Conservation (phyloP, 1,139 yeast genomes). For the Yamadazyma epiphylla region DNA sequence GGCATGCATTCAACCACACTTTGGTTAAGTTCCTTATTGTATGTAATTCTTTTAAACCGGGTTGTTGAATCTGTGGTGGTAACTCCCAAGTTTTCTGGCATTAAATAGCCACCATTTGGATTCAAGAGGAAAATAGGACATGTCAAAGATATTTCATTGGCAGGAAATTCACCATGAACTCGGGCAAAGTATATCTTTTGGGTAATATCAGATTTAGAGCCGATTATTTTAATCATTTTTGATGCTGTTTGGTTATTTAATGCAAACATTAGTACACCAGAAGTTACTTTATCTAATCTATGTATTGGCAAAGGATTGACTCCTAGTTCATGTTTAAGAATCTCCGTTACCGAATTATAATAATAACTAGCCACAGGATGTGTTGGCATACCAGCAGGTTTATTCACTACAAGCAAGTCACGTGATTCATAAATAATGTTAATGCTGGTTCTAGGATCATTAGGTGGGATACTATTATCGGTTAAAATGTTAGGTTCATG, state of each 20-base stretch:
- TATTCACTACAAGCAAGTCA: slow-evolving; percentile 56
- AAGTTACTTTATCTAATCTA: slow-evolving; percentile 69
- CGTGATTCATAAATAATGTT: slow-evolving; percentile 46
- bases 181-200: slow-evolving; percentile 57
- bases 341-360: slow-evolving; percentile 59
- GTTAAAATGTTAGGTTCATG: slow-evolving; percentile 59
- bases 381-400: slow-evolving; percentile 76
- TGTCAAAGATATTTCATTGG: slow-evolving; percentile 16
- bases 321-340: slow-evolving; percentile 39
- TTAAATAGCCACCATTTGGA: slow-evolving; percentile 32
- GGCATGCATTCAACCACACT: slow-evolving; percentile 66
- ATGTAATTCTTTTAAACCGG: slow-evolving; percentile 23
- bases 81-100: slow-evolving; percentile 23
- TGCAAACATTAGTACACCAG: slow-evolving; percentile 66
- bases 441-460: slow-evolving; percentile 16
- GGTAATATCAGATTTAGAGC: slow-evolving; percentile 29
- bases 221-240: slow-evolving; percentile 35
- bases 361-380: slow-evolving; percentile 73
- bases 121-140: slow-evolving; percentile 38
- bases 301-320: slow-evolving; percentile 52
- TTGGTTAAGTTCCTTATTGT: slow-evolving; percentile 29
- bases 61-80: slow-evolving; percentile 33
- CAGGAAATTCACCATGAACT: slow-evolving; percentile 58
- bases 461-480: slow-evolving; percentile 15
- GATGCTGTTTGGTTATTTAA: slow-evolving; percentile 43